Evolutionary conservation across 805 yeast genomes (phyloP).

Genomic region (Ascoidea tarda): DNA sequence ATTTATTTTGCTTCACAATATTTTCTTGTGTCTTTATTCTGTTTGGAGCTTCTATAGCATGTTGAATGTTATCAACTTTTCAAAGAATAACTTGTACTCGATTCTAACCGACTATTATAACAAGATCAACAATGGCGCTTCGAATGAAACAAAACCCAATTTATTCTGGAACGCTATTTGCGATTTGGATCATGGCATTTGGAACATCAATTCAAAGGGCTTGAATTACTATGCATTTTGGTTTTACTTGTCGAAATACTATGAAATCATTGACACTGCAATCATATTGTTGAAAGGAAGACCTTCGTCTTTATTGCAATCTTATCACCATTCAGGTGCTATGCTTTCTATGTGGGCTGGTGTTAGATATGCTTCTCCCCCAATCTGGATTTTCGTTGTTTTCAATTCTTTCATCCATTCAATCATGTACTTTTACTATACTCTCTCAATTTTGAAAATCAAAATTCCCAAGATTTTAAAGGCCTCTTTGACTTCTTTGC

Average conservation of each 20-base stretch:
- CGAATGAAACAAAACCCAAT: slow-evolving; percentile 8
- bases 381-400: slow-evolving; percentile 69
- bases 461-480: slow-evolving; percentile 43
- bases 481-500: slow-evolving; percentile 47
- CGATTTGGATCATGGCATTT: slow-evolving; percentile 44
- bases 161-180: slow-evolving; percentile 50
- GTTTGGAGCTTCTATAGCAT: slow-evolving; percentile 63
- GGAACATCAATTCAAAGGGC: slow-evolving; percentile 26
- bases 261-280: slow-evolving; percentile 56
- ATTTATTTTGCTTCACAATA: slow-evolving; percentile 46
- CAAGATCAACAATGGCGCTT: slow-evolving; percentile 14
- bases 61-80: slow-evolving; percentile 33
- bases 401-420: slow-evolving; percentile 71
- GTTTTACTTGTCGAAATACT: slow-evolving; percentile 57
- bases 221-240: slow-evolving; percentile 46
- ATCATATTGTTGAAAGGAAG: slow-evolving; percentile 56
- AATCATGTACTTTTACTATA: slow-evolving; percentile 59
- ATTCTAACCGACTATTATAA: slow-evolving; percentile 11
- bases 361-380: slow-evolving; percentile 52
- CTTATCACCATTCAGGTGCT: slow-evolving; percentile 71
- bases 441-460: slow-evolving; percentile 43
- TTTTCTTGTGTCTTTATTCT: slow-evolving; percentile 49
- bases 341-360: slow-evolving; percentile 79
- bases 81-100: slow-evolving; percentile 18
- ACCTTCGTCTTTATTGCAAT: slow-evolving; percentile 51